Conservation (phyloP, 129 eudicot species). For the Oenanthe sinensis region DNA sequence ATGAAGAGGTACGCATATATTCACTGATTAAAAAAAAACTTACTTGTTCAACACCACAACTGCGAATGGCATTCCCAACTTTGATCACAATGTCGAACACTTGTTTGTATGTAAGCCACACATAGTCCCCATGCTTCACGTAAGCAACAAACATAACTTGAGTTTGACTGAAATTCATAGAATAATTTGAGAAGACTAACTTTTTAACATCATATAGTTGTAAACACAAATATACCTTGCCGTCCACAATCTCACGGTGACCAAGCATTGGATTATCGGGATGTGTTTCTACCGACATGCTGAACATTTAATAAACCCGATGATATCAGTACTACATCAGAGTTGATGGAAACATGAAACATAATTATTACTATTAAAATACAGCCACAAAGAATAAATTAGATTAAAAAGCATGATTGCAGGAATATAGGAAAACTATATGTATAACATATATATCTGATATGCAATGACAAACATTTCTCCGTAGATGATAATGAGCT, state of each 20-base stretch:
- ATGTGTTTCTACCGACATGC: constrained; percentile 75
- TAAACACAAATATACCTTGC: constrained; percentile 51
- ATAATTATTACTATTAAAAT: neutral
- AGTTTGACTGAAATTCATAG: neutral
- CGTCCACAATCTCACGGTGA: constrained; percentile 60
- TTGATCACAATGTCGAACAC: constrained; percentile 30
- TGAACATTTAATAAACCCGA: constrained; percentile 20
- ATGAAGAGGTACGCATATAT: neutral
- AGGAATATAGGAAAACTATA: no score
- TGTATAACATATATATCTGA: no score
- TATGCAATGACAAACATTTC: no score
- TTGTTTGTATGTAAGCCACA: constrained; percentile 30
- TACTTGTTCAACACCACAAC: constrained; percentile 34
- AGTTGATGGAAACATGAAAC: neutral
- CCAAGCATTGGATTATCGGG: constrained; percentile 95
- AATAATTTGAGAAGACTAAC: neutral
- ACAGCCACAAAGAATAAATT: no score
- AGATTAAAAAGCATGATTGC: no score
- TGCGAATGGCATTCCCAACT: constrained; percentile 45
- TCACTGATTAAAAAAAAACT: neutral
- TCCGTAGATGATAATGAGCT: no score
- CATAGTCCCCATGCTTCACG: constrained; percentile 31
- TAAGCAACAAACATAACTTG: neutral
- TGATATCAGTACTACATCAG: neutral
- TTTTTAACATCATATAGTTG: neutral